Evolutionary conservation across 2,329 filamentous ascomycete species (phyloP), one percentile per base, ranked within the genome.

Genomic region (Fusarium sterilihyphosum): DNA sequence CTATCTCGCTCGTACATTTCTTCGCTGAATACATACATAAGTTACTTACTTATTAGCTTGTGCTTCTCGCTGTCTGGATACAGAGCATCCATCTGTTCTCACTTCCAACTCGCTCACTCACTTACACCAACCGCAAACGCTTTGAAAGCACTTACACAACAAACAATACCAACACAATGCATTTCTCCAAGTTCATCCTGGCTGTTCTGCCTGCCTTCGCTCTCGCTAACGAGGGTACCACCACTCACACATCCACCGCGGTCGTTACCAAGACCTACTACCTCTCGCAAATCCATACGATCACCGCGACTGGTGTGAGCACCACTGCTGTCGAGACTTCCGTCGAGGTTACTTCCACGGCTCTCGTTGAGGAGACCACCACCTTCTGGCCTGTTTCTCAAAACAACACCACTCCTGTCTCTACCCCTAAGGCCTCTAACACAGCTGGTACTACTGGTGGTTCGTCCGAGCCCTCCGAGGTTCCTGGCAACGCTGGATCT

Each of bases 201-300:
- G 85, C 86, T 70, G 80, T 87, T 72, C 84, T 91, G 79, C 88
- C 89, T 77, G 83, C 88, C 61, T 80, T 90, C 78, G 89, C 87
- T 68, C 77, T 88, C 60, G 88, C 88, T 18, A 66, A 74, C 6
- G 71, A 72, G 60, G 73, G 61, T 26, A 84, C 85, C 49, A 84
- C 86, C 24, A 87, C 86, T 29, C 83, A 82, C 54, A 90, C 88
- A 24, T 84, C 84, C 33, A 90, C 88, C 46, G 83, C 84, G 63
- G 86, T 85, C 52, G 77, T 86, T 76, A 88, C 87, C 78, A 86
- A 85, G 79, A 88, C 87, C 56, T 78, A 88, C 79, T 89, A 86
- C 52, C 85, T 90, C 70, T 85, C 85, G 52, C 80, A 83, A 78
- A 84, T 86, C 40, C 77, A 86, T 78, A 85, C 83, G 44, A 77